Evolutionary conservation across 257 asterid species (phyloP).

Genomic region (Voacanga thouarsii): DNA sequence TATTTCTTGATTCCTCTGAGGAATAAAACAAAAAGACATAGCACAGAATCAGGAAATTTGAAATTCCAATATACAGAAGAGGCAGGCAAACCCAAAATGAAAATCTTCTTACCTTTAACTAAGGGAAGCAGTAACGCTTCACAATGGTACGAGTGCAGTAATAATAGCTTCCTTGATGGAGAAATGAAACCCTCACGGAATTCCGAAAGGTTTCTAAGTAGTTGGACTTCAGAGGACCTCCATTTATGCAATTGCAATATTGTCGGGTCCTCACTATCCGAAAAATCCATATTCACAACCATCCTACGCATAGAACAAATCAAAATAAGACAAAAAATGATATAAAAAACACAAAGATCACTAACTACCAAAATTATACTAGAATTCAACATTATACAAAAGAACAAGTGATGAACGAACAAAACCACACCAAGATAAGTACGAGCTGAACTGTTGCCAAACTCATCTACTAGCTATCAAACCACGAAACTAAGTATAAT

Average conservation of each 20-base stretch:
- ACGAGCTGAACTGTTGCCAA: neutral
- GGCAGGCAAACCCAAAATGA: constrained; percentile 5
- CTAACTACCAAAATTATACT: neutral
- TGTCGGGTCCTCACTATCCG: constrained; percentile 46
- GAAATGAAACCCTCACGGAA: constrained; percentile 83
- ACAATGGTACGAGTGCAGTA: constrained; percentile 54
- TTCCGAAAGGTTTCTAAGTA: constrained; percentile 46
- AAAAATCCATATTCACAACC: constrained; percentile 23
- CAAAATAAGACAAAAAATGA: neutral
- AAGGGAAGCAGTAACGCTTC: constrained; percentile 78
- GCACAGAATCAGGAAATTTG: constrained; percentile 10
- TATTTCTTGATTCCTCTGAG: constrained; percentile 39
- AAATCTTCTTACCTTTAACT: constrained; percentile 51
- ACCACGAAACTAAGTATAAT: neutral
- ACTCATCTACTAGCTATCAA: neutral
- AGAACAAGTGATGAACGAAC: neutral
- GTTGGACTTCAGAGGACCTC: constrained; percentile 63
- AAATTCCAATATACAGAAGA: constrained; percentile 12
- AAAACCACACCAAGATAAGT: neutral
- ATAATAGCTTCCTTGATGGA: constrained; percentile 66
- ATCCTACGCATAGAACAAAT: neutral
- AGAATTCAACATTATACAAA: neutral
- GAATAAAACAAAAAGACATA: constrained; percentile 9
- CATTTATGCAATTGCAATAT: constrained; percentile 81
- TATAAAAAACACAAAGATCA: neutral